These are phyloP conservation scores for Epichloe coenophiala DNA, from an alignment of 2,329 filamentous ascomycete species.

Conservation along the genomic window DNA sequence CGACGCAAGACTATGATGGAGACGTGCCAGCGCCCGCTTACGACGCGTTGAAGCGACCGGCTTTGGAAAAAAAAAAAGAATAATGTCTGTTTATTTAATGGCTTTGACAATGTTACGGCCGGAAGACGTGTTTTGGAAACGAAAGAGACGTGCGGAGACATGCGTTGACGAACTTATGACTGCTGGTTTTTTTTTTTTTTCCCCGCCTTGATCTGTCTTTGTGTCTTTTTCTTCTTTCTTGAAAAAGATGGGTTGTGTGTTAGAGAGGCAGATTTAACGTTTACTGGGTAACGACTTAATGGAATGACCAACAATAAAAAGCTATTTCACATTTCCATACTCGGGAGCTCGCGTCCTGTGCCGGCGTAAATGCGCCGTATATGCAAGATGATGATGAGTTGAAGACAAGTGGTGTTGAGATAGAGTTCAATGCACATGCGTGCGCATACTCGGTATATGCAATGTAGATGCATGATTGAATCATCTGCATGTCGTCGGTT, in stretches of 20 bases:
- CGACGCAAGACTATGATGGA: slow-evolving; percentile 67
- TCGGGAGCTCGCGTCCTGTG: no score
- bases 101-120: slow-evolving; percentile 8
- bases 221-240: slow-evolving; percentile 8
- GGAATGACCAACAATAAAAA: slow-evolving; percentile 25
- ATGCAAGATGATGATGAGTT: background rate
- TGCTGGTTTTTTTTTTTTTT: slow-evolving; percentile 6
- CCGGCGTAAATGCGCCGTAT: no score
- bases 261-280: slow-evolving; percentile 18
- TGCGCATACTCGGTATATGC: background rate
- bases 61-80: slow-evolving; percentile 21
- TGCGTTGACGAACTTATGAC: slow-evolving; percentile 25
- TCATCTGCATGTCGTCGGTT: background rate
- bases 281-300: slow-evolving; percentile 26
- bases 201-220: slow-evolving; percentile 5
- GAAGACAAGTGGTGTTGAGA: background rate
- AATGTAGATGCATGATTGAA: no score
- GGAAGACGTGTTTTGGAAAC: slow-evolving; percentile 12
- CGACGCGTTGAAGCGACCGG: slow-evolving; percentile 34
- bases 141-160: slow-evolving; percentile 13
- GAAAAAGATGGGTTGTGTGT: slow-evolving; percentile 17
- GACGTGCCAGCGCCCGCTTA: slow-evolving; percentile 36
- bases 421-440: background rate
- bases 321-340: slow-evolving; percentile 12
- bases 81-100: slow-evolving; percentile 17